Base-by-base conservation (phyloP, 2,329 filamentous ascomycete species). In the Capronia americana region DNA sequence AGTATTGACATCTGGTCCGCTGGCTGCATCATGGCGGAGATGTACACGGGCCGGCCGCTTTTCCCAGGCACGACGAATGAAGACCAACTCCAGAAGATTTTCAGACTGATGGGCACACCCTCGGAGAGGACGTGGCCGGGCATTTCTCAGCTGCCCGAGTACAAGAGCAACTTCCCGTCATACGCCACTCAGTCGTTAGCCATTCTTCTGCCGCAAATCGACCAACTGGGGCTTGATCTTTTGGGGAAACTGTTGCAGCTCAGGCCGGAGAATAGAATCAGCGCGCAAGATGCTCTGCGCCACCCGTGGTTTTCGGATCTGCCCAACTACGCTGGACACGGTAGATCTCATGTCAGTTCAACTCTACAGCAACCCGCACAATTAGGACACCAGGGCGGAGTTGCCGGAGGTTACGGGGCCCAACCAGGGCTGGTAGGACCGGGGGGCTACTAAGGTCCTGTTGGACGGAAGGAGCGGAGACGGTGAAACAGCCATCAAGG, bases 1-100 rank as follows among this genome's bases (percentile, higher is more conserved):
- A 96, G 92, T 80, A 98, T 99, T 78, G 95, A 99, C 76, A 98
- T 99, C 77, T 99, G 95, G 95, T 97, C 92, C 6, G 95, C 95
- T 6, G 95, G 95, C 64, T 99, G 95, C 79, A 99, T 99, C 83
- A 98, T 99, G 95, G 95, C 95, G 10, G 95, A 99, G 81, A 97
- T 99, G 93, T 98, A 96, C 79, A 97, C 94, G 0, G 95, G 95
- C 3, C 87, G 95, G 20, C 95, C 95, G 0, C 86, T 99, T 6
- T 99, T 99, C 82, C 95, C 95, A 0, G 95, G 95, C 65, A 99
- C 95, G 1, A 97, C 95, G 44, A 99, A 99, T 78, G 95, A 99
- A 79, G 95, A 99, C 77, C 95, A 99, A 79, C 89, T 98, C 59
- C 86, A 96, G 70, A 93, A 96, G 77, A 99, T 99, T 79, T 99